Base-by-base conservation (phyloP, 139 green algal species). In the Micractinium conductrix region DNA sequence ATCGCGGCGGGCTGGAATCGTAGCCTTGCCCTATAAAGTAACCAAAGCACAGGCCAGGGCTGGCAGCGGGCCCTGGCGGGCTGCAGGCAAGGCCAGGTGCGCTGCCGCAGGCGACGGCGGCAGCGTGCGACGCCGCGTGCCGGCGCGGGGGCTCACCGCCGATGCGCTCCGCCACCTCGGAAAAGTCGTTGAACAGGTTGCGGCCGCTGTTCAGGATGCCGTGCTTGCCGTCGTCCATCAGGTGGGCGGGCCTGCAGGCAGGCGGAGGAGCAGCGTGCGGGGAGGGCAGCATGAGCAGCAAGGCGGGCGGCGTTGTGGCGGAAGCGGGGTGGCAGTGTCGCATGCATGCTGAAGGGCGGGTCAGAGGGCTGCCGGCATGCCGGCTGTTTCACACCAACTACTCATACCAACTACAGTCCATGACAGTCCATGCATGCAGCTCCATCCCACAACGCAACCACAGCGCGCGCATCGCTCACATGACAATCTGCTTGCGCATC, bases 401-500 rank as follows among this genome's bases (percentile, higher is more conserved):
- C n/a, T n/a, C n/a, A n/a, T n/a, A n/a, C n/a, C n/a, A n/a, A n/a
- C n/a, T n/a, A n/a, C n/a, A n/a, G n/a, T n/a, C n/a, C n/a, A n/a
- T n/a, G n/a, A n/a, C n/a, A n/a, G n/a, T n/a, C n/a, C n/a, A n/a
- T n/a, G n/a, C n/a, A n/a, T n/a, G n/a, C n/a, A n/a, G n/a, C n/a
- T n/a, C n/a, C n/a, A n/a, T 21, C 63, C 63, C 63, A 17, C 63
- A 14, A 42, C 9, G 63, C 9, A 71, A 96, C 19, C 97, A 37
- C n/a, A n/a, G n/a, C n/a, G n/a, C n/a, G n/a, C n/a, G n/a, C n/a
- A n/a, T 1, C 33, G 26, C 70, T 78, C 70, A 78, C 97, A 99
- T 99, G 21, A 98, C 95, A 86, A 99, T 99, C 92, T 98, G 94
- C 92, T 99, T 99, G 63, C 86, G 89, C 96, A 99, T 99, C 97